Evolutionary conservation across 768 basidiomycete genomes (phyloP).

Genomic region (Hericium rajendrae): DNA sequence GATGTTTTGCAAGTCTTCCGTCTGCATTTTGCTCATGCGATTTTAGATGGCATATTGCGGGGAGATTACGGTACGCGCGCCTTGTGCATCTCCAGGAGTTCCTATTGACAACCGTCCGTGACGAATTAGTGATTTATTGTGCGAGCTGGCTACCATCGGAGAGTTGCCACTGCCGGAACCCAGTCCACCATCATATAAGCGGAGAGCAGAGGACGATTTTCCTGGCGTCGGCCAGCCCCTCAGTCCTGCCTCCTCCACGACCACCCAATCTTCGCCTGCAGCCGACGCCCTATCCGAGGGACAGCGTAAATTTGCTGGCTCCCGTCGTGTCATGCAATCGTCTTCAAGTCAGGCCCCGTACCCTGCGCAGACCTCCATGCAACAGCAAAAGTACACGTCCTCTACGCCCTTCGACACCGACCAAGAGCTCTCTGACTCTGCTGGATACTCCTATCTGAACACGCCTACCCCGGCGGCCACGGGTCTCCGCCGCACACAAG

Average conservation of each 20-base stretch:
- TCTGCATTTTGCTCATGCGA: not conserved
- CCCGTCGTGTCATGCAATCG: not conserved
- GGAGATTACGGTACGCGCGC: slow-evolving; percentile 7
- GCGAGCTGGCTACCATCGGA: not conserved
- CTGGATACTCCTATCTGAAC: too few species aligned
- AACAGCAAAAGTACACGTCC: too few species aligned
- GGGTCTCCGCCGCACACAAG: too few species aligned
- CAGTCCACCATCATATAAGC: not conserved
- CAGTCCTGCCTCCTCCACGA: not conserved
- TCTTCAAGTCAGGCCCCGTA: not conserved
- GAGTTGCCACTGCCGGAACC: not conserved
- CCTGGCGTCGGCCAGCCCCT: too few species aligned
- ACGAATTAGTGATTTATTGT: slow-evolving; percentile 6
- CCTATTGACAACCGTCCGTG: too few species aligned
- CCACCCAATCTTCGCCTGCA: not conserved
- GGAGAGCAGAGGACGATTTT: too few species aligned
- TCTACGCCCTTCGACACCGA: too few species aligned
- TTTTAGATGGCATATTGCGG: slow-evolving; percentile 6
- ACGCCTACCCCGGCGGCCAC: too few species aligned
- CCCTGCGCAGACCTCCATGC: too few species aligned
- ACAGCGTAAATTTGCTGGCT: not conserved
- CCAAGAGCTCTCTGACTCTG: too few species aligned
- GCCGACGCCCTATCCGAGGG: not conserved
- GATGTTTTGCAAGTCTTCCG: not conserved
- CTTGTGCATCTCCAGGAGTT: too few species aligned